These are phyloP conservation scores for Rhamnella rubrinervis DNA, from an alignment of 331 rosid species.

Conservation along the genomic window DNA sequence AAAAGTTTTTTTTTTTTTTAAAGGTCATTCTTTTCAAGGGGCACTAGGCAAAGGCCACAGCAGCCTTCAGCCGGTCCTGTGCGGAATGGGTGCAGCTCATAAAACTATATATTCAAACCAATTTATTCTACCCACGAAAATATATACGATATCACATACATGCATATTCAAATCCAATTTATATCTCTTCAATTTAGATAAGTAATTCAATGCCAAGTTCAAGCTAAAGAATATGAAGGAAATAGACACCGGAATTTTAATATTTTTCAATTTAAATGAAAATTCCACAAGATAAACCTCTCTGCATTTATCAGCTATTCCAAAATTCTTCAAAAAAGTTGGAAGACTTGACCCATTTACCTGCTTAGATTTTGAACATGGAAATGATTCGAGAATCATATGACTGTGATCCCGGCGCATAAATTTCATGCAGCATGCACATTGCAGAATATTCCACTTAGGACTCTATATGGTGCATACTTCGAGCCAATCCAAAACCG, in stretches of 20 bases:
- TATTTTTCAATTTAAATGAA: background rate
- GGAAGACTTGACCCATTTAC: slow-evolving; percentile 2
- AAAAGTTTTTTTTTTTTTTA: too few species aligned
- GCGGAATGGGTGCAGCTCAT: too few species aligned
- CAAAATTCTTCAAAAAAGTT: background rate
- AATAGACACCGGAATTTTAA: background rate
- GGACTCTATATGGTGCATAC: slow-evolving; percentile 23
- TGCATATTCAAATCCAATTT: too few species aligned
- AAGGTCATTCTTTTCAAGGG: too few species aligned
- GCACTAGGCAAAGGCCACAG: too few species aligned
- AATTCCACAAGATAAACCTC: slow-evolving; percentile 1
- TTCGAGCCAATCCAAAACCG: slow-evolving; percentile 1
- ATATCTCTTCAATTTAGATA: too few species aligned
- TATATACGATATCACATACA: too few species aligned
- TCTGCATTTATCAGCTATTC: background rate
- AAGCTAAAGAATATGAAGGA: background rate
- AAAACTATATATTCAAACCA: too few species aligned
- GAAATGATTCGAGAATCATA: slow-evolving; percentile 7
- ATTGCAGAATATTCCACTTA: slow-evolving; percentile 12
- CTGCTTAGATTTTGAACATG: slow-evolving; percentile 14
- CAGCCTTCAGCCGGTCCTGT: too few species aligned
- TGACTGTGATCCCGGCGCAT: slow-evolving; percentile 13
- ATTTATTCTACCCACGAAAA: too few species aligned
- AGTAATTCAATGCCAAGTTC: too few species aligned
- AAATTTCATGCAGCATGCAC: background rate